Evolutionary conservation across 352 stramenopile genomes (phyloP).

Genomic region (Globisporangium emineosum): DNA sequence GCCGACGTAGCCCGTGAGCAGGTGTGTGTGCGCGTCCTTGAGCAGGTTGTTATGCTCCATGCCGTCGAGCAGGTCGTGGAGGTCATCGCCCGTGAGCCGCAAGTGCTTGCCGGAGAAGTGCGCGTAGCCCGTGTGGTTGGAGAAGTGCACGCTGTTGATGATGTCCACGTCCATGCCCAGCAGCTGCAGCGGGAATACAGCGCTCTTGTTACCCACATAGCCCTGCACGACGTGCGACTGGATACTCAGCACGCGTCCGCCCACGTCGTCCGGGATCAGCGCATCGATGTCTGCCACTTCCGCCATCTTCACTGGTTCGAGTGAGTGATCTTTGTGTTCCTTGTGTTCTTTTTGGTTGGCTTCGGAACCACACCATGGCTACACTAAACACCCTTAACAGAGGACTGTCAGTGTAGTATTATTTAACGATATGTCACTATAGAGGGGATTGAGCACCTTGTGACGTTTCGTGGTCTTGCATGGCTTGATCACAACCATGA

Average conservation of each 20-base stretch:
- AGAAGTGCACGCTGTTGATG: slow-evolving; percentile 88
- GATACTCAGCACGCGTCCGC: slow-evolving; percentile 79
- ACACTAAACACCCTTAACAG: background rate
- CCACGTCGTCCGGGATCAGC: slow-evolving; percentile 27
- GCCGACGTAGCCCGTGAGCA: slow-evolving; percentile 84
- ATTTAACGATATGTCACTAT: background rate
- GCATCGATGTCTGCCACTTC: slow-evolving; percentile 7
- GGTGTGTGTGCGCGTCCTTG: slow-evolving; percentile 63
- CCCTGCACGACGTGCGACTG: slow-evolving; percentile 87
- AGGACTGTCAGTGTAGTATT: background rate
- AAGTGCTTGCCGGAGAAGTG: slow-evolving; percentile 72
- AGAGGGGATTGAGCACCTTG: background rate
- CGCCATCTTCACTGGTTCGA: background rate
- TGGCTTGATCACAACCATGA: background rate
- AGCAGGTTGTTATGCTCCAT: slow-evolving; percentile 72
- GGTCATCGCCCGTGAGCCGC: slow-evolving; percentile 64
- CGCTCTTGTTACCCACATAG: slow-evolving; percentile 87
- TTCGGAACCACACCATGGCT: background rate
- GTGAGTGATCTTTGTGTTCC: background rate
- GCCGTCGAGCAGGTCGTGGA: slow-evolving; percentile 78
- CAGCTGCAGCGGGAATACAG: slow-evolving; percentile 81
- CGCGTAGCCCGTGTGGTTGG: slow-evolving; percentile 83
- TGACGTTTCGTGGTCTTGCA: background rate
- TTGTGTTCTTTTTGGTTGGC: background rate
- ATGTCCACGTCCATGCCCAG: slow-evolving; percentile 85